These are phyloP conservation scores for Epicoccum nigrum DNA, from an alignment of 2,329 filamentous ascomycete genomes.

Conservation along the genomic window DNA sequence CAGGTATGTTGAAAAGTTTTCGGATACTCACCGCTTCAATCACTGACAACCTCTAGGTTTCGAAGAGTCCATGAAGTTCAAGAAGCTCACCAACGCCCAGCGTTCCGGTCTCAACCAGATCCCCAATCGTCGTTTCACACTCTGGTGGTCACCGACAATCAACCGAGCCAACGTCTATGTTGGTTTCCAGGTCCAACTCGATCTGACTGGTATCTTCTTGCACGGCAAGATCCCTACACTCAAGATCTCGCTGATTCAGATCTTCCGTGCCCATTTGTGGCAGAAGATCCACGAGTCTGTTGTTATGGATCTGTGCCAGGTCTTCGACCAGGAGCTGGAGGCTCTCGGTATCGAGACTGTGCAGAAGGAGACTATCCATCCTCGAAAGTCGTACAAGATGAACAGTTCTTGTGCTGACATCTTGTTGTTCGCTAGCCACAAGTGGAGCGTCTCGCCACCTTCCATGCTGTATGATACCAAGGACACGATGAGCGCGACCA, in stretches of 20 bases:
- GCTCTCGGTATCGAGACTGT: conserved; percentile 95
- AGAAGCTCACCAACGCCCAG: conserved; percentile 97
- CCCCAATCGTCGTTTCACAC: conserved; percentile 94
- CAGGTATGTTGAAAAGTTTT: conserved; percentile 38
- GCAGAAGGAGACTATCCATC: conserved; percentile 98
- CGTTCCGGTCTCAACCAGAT: conserved; percentile 97
- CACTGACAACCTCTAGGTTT: too few relatives aligned
- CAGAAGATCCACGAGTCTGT: conserved; percentile 99
- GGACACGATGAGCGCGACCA: conserved; percentile 89
- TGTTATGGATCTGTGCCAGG: conserved; percentile 98
- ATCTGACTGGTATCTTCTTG: conserved; percentile 97
- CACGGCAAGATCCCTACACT: conserved; percentile 98
- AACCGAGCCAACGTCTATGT: conserved; percentile 98
- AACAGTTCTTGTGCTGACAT: conserved; percentile 99
- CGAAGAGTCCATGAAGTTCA: conserved; percentile 84
- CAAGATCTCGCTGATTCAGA: conserved; percentile 98
- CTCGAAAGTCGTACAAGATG: conserved; percentile 99
- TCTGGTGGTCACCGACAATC: conserved; percentile 94
- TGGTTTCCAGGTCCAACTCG: conserved; percentile 98
- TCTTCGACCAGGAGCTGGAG: conserved; percentile 96
- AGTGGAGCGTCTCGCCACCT: conserved; percentile 96
- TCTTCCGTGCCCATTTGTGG: conserved; percentile 99
- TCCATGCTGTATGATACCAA: conserved; percentile 96
- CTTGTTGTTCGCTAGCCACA: conserved; percentile 93
- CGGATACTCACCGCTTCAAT: too few relatives aligned